Evolutionary conservation across 192 early-diverging fungal genomes (phyloP), one percentile per base, ranked within the genome.

Genomic region (Umbelopsis sp.): DNA sequence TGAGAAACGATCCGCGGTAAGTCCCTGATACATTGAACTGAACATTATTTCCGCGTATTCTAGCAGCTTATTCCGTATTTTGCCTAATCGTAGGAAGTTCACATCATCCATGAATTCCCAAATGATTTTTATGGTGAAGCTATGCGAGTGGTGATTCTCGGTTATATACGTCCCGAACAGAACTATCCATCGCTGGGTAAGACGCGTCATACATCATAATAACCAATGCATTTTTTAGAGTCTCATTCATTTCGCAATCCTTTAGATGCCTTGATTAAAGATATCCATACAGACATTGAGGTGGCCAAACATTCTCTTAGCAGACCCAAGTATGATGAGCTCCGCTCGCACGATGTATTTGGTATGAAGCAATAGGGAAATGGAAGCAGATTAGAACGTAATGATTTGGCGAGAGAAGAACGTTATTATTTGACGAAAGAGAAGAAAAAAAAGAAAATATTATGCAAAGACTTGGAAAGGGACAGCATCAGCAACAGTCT

Each of bases 61-160:
- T 23, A 52, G 51, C 8, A 13, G 4, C 16, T 16, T 35, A 8
- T 12, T 4, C 13, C 11, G 16, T 18, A 35, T 1, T 35, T n/a
- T 61, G 27, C 2, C 25, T 18, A 3, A 35, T 35, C 33, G 2
- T 25, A 61, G 55, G 55, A 61, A 61, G 55, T 61, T 7, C 55
- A 61, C 13, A 61, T 61, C 23, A 90, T 98, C 37, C 90, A 98
- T 79, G 79, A 87, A 47, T 99, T 91, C 46, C 76, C 80, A 7
- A 77, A 88, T 22, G 97, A 99, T 78, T 99, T 99, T 77, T 99
- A 99, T 83, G 94, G 89, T 15, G 80, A 86, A 58, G 80, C 92
- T 41, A 80, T 99, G 52, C 82, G 88, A 41, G 89, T 99, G 21
- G 82, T 94, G 27, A 91, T 99, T 12, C 73, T 94, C 3, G 92